Evolutionary conservation across 73 alveolate genomes (phyloP).

Genomic region (Blepharisma stoltei): DNA sequence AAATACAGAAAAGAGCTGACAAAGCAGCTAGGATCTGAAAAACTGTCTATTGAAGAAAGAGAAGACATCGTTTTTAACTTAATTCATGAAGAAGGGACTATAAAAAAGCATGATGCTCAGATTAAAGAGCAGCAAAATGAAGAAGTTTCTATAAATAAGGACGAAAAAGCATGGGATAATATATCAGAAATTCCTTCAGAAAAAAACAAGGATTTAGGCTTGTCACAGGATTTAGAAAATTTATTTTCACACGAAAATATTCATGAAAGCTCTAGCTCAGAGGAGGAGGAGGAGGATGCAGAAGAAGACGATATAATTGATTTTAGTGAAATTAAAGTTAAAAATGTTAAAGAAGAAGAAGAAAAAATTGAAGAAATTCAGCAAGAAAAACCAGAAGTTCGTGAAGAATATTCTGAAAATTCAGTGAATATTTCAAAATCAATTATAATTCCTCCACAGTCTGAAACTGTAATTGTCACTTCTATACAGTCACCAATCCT

Average conservation of each 20-base stretch:
- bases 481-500: no score
- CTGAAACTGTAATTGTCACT: no score
- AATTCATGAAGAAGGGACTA: background rate
- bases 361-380: background rate
- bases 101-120: background rate
- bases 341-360: background rate
- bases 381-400: background rate
- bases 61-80: conserved; percentile 9
- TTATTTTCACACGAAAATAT: background rate
- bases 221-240: background rate
- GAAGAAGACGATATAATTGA: background rate
- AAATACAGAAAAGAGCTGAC: conserved; percentile 3
- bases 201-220: background rate
- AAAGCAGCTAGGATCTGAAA: background rate
- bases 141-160: background rate
- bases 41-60: background rate
- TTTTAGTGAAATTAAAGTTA: background rate
- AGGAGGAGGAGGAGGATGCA: background rate
- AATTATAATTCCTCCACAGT: background rate
- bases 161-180: background rate
- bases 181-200: background rate
- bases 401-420: background rate
- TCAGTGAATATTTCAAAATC: background rate
- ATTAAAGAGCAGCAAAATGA: background rate
- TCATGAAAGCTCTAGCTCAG: background rate